Conservation (phyloP, 805 yeast species). For the Monosporozyma servazzii region DNA sequence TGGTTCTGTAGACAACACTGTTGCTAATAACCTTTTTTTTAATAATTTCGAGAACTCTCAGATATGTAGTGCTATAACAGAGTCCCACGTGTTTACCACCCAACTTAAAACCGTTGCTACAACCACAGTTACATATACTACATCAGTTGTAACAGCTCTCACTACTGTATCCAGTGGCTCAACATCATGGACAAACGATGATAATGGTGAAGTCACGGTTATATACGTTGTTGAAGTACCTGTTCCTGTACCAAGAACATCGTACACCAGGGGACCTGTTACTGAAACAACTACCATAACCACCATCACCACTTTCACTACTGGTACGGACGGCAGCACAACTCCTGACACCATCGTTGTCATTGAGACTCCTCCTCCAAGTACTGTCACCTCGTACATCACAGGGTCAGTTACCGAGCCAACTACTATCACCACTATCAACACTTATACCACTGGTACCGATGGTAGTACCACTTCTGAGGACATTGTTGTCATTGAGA, state of each 20-base stretch:
- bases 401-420: background rate
- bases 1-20: conserved; percentile 5
- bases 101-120: background rate
- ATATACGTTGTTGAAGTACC: background rate
- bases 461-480: too few species aligned
- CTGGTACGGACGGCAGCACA: conserved; percentile 1
- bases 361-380: conserved; percentile 4
- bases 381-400: background rate
- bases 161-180: background rate
- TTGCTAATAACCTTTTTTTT: conserved; percentile 5
- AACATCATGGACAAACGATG: background rate
- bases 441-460: too few species aligned
- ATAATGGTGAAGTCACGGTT: background rate
- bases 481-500: too few species aligned
- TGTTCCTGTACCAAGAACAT: background rate
- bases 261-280: background rate
- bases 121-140: background rate
- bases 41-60: background rate
- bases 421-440: background rate
- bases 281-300: background rate
- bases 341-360: conserved; percentile 3
- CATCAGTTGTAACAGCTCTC: background rate
- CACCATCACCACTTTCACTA: background rate
- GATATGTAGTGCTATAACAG: background rate
- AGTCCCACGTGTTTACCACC: background rate